These are phyloP conservation scores for Venturia pyrina DNA, from an alignment of 2,329 filamentous ascomycete species.

Conservation along the genomic window DNA sequence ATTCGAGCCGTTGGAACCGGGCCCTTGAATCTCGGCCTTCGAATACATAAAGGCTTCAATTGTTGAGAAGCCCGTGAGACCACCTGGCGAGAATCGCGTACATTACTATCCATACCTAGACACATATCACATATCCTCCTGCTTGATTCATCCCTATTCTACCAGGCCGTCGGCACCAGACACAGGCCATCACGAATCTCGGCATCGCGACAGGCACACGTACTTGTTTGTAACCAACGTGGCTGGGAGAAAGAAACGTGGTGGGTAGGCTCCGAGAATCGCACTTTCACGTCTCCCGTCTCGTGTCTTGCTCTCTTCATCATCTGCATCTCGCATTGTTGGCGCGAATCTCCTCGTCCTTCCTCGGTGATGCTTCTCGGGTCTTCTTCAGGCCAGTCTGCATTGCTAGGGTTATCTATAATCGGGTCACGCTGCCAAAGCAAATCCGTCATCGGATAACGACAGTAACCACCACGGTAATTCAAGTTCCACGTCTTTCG, in stretches of 20 bases:
- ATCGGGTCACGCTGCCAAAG: slow-evolving; percentile 2
- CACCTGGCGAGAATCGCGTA: neutral
- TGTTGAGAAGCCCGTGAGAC: neutral
- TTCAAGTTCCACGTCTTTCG: neutral
- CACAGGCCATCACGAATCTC: neutral
- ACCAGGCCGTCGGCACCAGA: neutral
- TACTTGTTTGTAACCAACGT: neutral
- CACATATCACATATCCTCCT: neutral
- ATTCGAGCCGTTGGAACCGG: neutral
- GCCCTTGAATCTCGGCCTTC: neutral
- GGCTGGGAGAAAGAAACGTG: neutral
- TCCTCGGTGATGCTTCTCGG: neutral
- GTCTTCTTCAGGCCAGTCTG: neutral
- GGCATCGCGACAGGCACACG: neutral
- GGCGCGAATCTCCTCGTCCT: neutral
- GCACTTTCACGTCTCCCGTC: neutral
- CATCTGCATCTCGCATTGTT: neutral
- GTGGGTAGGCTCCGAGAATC: neutral
- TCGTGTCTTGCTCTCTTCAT: neutral
- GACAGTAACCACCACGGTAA: neutral
- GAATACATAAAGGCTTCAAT: neutral
- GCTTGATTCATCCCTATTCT: too few relatives aligned
- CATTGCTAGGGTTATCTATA: slow-evolving; percentile 2
- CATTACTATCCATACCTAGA: neutral
- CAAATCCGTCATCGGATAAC: slow-evolving; percentile 5